Base-by-base conservation (phyloP, 2,329 filamentous ascomycete species). In the Hymenoscyphus repandus region DNA sequence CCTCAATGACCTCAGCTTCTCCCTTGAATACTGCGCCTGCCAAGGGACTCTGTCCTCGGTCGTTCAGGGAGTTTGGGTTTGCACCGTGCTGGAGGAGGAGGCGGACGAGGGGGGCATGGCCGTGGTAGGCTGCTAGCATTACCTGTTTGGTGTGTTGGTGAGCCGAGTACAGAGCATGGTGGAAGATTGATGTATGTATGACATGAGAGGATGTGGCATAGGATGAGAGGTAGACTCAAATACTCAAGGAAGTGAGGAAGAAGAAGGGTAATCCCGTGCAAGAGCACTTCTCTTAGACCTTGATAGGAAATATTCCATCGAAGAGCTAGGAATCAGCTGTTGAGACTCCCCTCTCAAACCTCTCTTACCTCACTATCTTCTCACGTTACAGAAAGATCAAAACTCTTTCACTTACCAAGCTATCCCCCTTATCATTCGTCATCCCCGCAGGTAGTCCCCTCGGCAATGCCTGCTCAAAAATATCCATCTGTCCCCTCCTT, bases 1-100 rank as follows among this genome's bases (percentile, higher is more conserved):
- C 76, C 64, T 79, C 77, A 9, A 88, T 76, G 2, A 88, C 80
- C 3, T 76, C 78, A 49, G 78, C 75, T 62, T 85, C 82, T 10
- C 79, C 80, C 67, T 89, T 89, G 66, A 89, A 89, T 7, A 89
- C 80, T 0, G 85, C 85, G 0, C 86, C 85, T 0, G 85, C 84
- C 3, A 89, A 71, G 0, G 82, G 80, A 55, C 82, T 86, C 68
- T 89, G 86, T 0, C 81, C 81, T 40, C 78, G 69, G 54, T 84
- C 85, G 55, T 89, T 89, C 27, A 88, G 62, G 1, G 77, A 72
- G 65, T 89, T 87, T 0, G 83, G 75, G 60, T 88, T 82, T 1
- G 83, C 83, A 1, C 82, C 82, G 52, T 80, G 73, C 27, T 77
- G 70, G 1, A 88, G 66, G 10, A 89, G 73, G 52, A 85, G 71